Evolutionary conservation across 2,329 filamentous ascomycete species (phyloP).

Genomic region (Mariannaea sp.): DNA sequence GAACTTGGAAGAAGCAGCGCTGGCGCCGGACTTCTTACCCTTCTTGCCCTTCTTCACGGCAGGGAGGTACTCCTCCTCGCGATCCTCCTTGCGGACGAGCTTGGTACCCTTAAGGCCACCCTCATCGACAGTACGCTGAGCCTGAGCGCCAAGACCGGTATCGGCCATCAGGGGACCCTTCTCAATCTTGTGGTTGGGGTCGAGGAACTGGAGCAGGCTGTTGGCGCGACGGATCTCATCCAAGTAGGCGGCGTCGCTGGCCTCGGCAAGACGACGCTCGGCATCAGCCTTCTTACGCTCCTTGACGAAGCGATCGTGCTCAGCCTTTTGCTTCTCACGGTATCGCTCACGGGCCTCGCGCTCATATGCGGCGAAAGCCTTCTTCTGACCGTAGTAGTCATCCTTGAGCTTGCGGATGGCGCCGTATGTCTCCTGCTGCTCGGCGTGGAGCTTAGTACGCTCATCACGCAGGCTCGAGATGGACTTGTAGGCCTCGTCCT

Average conservation of each 20-base stretch:
- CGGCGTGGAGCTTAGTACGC: constrained; percentile 78
- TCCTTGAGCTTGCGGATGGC: constrained; percentile 89
- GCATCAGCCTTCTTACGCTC: constrained; percentile 78
- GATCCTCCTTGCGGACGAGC: constrained; percentile 83
- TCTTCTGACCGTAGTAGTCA: constrained; percentile 79
- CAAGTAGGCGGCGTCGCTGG: constrained; percentile 83
- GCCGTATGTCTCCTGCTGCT: constrained; percentile 84
- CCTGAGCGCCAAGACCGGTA: constrained; percentile 77
- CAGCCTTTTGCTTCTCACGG: constrained; percentile 78
- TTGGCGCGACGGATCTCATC: constrained; percentile 92
- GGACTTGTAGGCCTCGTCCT: constrained; percentile 89
- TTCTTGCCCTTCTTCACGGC: constrained; percentile 87
- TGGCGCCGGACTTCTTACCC: constrained; percentile 67
- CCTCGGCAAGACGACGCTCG: constrained; percentile 77
- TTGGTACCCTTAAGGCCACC: constrained; percentile 83
- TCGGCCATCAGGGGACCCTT: constrained; percentile 67
- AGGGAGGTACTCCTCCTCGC: constrained; percentile 83
- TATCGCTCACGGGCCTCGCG: constrained; percentile 77
- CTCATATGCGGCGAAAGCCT: constrained; percentile 83
- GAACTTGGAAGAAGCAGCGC: constrained; percentile 54
- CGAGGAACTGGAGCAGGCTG: constrained; percentile 87
- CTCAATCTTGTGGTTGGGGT: constrained; percentile 72
- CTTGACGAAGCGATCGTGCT: constrained; percentile 74
- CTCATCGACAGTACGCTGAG: constrained; percentile 82
- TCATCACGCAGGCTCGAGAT: constrained; percentile 84